Percentiles rank a stretch among this genome's conserved stretches.
Conservation (phyloP, 2,329 filamentous ascomycete genomes). For the Fusarium acutatum region DNA sequence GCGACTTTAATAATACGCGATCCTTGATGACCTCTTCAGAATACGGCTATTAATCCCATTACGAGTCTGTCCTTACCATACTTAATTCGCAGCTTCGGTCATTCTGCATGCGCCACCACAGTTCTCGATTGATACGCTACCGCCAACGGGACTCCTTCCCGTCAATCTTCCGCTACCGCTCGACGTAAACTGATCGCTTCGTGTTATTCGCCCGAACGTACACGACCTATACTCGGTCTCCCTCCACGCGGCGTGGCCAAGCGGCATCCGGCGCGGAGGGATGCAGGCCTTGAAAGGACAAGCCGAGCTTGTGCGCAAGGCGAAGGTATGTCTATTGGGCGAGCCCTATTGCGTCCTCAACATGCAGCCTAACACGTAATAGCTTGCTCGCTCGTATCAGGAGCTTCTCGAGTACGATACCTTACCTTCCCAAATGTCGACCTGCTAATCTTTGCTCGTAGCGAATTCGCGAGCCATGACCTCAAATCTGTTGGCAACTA, state of each 20-base stretch:
- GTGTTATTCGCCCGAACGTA: not conserved
- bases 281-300: constrained; percentile 65
- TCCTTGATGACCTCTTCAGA: not conserved
- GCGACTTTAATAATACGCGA: not conserved
- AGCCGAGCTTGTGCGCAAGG: constrained; percentile 69
- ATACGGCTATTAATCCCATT: not conserved
- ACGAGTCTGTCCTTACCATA: constrained; percentile 16
- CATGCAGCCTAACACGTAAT: not conserved
- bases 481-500: constrained; percentile 96
- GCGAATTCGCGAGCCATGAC: constrained; percentile 93
- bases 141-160: constrained; percentile 29
- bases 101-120: constrained; percentile 34
- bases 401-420: constrained; percentile 85
- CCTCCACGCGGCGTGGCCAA: constrained; percentile 35
- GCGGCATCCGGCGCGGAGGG: constrained; percentile 46
- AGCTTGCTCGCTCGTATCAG: constrained; percentile 98
- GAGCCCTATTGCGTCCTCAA: not conserved
- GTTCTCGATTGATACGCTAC: constrained; percentile 31
- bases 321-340: constrained; percentile 57
- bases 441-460: constrained; percentile 50
- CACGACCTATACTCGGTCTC: constrained; percentile 8
- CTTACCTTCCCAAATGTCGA: not conserved
- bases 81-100: constrained; percentile 8
- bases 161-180: constrained; percentile 8
- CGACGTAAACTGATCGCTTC: constrained; percentile 3